Conservation (phyloP, 371 early-diverging fungal genomes). For the Haplosporangium sp. region DNA sequence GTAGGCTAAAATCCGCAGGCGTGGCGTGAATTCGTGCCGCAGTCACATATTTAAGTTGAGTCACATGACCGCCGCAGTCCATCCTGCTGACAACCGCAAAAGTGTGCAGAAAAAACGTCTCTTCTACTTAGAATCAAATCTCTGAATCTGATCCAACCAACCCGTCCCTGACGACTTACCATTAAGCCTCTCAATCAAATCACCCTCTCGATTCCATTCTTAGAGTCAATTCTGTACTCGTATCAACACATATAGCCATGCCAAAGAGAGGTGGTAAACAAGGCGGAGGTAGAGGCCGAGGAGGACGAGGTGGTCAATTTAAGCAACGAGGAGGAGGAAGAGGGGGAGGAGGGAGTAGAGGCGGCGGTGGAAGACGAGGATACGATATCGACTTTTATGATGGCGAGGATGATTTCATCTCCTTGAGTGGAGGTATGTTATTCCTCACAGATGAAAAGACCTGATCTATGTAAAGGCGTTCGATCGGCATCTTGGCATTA, state of each 20-base stretch:
- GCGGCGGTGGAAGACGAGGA: constrained; percentile 9
- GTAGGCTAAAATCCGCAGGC: background rate
- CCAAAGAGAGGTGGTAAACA: constrained; percentile 32
- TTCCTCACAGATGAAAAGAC: background rate
- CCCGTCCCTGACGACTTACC: background rate
- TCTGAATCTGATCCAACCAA: background rate
- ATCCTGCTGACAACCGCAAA: background rate
- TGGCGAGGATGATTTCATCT: constrained; percentile 38
- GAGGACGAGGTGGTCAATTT: constrained; percentile 41
- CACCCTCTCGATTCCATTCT: background rate
- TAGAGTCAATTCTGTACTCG: background rate
- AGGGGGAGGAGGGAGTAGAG: constrained; percentile 13
- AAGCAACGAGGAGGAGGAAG: constrained; percentile 10
- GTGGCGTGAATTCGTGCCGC: background rate
- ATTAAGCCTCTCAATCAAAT: background rate
- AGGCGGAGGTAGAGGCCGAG: constrained; percentile 17
- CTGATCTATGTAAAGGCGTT: too few relatives aligned
- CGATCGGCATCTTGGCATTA: too few relatives aligned
- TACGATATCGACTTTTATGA: constrained; percentile 20
- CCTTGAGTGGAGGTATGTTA: constrained; percentile 27
- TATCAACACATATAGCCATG: constrained; percentile 14
- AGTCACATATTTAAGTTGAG: background rate
- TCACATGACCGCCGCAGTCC: constrained; percentile 29
- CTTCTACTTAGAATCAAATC: background rate
- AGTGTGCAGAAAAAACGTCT: too few relatives aligned